Evolutionary conservation across 2,329 filamentous ascomycete genomes (phyloP).

Genomic region (Colletotrichum noveboracense): DNA sequence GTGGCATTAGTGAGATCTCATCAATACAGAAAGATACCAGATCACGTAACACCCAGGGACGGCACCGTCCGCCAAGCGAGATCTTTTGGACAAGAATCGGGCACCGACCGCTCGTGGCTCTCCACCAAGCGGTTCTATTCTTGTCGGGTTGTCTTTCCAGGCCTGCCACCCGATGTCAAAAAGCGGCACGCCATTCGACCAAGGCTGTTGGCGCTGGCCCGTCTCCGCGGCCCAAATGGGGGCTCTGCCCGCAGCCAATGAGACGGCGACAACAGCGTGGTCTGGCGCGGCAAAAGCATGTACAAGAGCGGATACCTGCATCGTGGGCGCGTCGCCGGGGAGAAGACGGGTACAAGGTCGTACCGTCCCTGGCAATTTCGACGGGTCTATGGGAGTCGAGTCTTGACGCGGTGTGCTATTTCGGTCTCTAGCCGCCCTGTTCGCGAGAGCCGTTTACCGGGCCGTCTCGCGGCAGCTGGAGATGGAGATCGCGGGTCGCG

Average conservation of each 20-base stretch:
- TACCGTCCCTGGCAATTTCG: not conserved
- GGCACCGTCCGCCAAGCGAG: not conserved
- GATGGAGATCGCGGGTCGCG: not conserved
- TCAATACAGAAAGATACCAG: slow-evolving; percentile 2
- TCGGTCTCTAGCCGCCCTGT: not conserved
- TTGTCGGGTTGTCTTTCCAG: slow-evolving; percentile 5
- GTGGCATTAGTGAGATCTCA: not conserved
- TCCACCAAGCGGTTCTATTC: slow-evolving; percentile 1
- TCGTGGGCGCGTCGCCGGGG: slow-evolving; percentile 15
- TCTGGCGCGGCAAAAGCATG: slow-evolving; percentile 23
- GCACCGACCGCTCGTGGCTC: not conserved
- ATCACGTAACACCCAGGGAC: not conserved
- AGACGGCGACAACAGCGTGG: not conserved
- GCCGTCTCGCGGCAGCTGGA: not conserved
- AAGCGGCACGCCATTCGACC: not conserved
- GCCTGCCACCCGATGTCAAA: not conserved
- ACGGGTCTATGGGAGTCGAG: not conserved
- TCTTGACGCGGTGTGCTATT: slow-evolving; percentile 12
- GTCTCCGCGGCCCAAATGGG: not conserved
- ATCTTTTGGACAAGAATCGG: not conserved
- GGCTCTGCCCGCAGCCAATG: not conserved
- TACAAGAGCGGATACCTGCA: slow-evolving; percentile 15
- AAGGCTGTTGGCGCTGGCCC: slow-evolving; percentile 10
- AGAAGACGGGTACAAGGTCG: not conserved
- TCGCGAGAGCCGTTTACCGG: not conserved